These are phyloP conservation scores for Boechera stricta DNA, from an alignment of 345 rosid genomes.

Conservation along the genomic window DNA sequence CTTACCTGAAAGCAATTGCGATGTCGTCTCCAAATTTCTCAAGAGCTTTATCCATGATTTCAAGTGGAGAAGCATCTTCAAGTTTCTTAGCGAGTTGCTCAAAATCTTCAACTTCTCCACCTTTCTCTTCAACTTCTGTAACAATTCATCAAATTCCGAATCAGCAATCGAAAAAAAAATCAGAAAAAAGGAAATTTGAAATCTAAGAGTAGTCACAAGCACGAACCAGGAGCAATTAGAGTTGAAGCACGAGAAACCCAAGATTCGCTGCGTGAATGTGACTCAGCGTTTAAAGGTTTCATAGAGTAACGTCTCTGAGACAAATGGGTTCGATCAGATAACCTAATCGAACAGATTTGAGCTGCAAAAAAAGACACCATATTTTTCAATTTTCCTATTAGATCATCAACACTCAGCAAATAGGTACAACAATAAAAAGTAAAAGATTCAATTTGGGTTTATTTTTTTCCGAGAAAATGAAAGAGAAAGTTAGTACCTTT, in stretches of 20 bases:
- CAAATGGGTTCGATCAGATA: constrained; percentile 52
- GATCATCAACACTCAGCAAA: background rate
- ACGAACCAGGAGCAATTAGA: constrained; percentile 65
- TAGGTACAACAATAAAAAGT: background rate
- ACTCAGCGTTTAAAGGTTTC: constrained; percentile 59
- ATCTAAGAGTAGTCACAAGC: background rate
- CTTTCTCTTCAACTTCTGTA: constrained; percentile 68
- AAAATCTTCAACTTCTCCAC: constrained; percentile 58
- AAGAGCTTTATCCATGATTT: constrained; percentile 88
- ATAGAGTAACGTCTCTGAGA: constrained; percentile 51
- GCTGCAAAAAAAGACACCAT: constrained; percentile 45
- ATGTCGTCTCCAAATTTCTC: constrained; percentile 81
- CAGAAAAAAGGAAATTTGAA: background rate
- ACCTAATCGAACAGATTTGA: constrained; percentile 64
- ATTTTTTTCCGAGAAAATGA: background rate
- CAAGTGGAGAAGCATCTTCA: constrained; percentile 79
- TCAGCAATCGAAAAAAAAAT: background rate
- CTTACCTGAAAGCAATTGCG: constrained; percentile 95
- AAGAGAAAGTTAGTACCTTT: constrained; percentile 48
- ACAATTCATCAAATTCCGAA: constrained; percentile 5
- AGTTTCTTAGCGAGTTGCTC: constrained; percentile 66
- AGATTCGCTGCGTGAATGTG: constrained; percentile 48
- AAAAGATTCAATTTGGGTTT: background rate
- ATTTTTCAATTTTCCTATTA: background rate
- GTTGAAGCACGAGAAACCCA: constrained; percentile 62